Evolutionary conservation across 2,329 filamentous ascomycete genomes (phyloP).

Genomic region (Aspergillus japonicus): DNA sequence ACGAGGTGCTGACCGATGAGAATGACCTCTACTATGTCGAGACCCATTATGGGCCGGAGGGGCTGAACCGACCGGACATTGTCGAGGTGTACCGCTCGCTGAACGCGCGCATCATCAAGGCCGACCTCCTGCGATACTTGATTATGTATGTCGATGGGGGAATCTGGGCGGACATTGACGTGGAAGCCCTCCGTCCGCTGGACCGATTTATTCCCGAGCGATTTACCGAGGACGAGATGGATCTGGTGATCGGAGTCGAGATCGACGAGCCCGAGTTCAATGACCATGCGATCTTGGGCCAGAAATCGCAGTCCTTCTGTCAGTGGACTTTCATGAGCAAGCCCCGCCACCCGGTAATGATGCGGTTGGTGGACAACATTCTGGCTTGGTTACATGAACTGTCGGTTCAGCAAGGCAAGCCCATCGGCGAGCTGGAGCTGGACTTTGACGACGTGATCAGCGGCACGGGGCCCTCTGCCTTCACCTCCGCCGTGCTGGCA

Average conservation of each 20-base stretch:
- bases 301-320: constrained; percentile 69
- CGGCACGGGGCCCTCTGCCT: constrained; percentile 70
- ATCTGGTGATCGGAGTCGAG: constrained; percentile 69
- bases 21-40: constrained; percentile 69
- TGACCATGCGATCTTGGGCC: constrained; percentile 64
- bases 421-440: constrained; percentile 61
- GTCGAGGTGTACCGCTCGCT: constrained; percentile 60
- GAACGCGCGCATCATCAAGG: constrained; percentile 65
- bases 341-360: constrained; percentile 66
- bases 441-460: constrained; percentile 72
- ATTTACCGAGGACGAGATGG: constrained; percentile 63
- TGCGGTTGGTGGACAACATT: constrained; percentile 66
- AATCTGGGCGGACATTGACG: constrained; percentile 61
- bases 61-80: constrained; percentile 66
- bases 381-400: constrained; percentile 64
- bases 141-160: constrained; percentile 67
- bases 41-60: constrained; percentile 63
- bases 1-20: constrained; percentile 68
- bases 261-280: constrained; percentile 67
- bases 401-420: constrained; percentile 57
- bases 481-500: constrained; percentile 63
- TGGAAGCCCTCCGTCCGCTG: constrained; percentile 55
- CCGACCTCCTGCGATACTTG: constrained; percentile 65
- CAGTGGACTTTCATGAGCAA: constrained; percentile 75
- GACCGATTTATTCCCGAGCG: constrained; percentile 62